These are phyloP conservation scores for Cucumis hystrix DNA, from an alignment of 306 rosid genomes.

Conservation along the genomic window DNA sequence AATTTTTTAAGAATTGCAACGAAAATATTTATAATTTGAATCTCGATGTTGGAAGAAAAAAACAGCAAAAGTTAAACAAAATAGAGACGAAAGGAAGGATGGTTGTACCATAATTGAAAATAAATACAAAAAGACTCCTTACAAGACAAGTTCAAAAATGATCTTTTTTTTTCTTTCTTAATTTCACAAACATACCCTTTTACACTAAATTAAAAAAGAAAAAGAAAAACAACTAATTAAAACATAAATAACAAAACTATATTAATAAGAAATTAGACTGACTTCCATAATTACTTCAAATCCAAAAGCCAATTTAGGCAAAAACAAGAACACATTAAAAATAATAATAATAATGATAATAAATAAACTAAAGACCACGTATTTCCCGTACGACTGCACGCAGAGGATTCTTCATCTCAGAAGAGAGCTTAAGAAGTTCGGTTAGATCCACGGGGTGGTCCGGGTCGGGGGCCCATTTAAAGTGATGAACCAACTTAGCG, in stretches of 20 bases:
- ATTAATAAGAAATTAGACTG: not conserved
- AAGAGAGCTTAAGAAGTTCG: slow-evolving; percentile 38
- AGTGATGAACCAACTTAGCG: slow-evolving; percentile 28
- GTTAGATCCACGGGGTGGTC: slow-evolving; percentile 22
- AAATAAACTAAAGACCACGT: not conserved
- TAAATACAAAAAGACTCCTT: slow-evolving; percentile 5
- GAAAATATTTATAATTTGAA: too few species aligned
- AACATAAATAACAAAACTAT: not conserved
- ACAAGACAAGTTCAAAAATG: not conserved
- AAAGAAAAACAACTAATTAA: not conserved
- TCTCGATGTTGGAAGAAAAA: too few species aligned
- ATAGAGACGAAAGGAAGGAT: not conserved
- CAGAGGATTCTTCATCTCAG: slow-evolving; percentile 41
- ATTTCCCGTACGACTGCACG: slow-evolving; percentile 8
- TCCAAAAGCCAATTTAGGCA: not conserved
- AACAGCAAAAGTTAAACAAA: not conserved
- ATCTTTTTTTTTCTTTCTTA: not conserved
- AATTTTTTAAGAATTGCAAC: too few species aligned
- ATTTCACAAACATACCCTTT: not conserved
- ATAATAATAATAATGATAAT: not conserved
- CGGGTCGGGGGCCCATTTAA: slow-evolving; percentile 20
- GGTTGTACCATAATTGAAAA: not conserved
- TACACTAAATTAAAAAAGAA: not conserved
- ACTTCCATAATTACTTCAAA: not conserved
- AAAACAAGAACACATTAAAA: not conserved